Evolutionary conservation across 2,329 filamentous ascomycete genomes (phyloP).

Genomic region (Xylaria sp.): DNA sequence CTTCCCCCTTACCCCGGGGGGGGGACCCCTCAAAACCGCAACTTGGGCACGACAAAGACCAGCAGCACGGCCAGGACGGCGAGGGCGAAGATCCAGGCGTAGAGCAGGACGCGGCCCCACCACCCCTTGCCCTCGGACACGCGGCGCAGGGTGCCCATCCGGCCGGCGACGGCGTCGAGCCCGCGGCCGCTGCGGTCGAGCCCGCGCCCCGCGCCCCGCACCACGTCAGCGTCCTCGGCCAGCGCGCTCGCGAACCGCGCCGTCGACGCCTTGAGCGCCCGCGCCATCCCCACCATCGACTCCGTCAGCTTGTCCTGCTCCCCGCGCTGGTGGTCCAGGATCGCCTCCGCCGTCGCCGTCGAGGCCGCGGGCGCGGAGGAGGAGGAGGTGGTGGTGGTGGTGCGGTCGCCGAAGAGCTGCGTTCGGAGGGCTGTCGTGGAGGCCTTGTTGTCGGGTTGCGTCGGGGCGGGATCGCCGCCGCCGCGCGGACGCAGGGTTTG

Average conservation of each 20-base stretch:
- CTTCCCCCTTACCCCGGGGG: neutral
- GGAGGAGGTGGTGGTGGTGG: slow-evolving; percentile 34
- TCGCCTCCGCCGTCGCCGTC: slow-evolving; percentile 65
- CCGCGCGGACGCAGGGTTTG: slow-evolving; percentile 39
- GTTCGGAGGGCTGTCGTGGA: slow-evolving; percentile 40
- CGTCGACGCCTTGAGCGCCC: slow-evolving; percentile 75
- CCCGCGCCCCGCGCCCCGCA: slow-evolving; percentile 71
- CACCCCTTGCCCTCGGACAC: slow-evolving; percentile 90
- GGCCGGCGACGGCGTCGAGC: slow-evolving; percentile 74
- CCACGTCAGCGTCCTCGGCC: slow-evolving; percentile 70
- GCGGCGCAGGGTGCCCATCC: slow-evolving; percentile 74
- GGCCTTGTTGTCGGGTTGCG: slow-evolving; percentile 7
- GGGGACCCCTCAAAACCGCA: slow-evolving; percentile 72
- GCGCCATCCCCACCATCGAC: slow-evolving; percentile 80
- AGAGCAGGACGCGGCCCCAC: slow-evolving; percentile 82
- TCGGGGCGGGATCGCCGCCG: slow-evolving; percentile 4
- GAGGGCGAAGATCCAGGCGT: slow-evolving; percentile 79
- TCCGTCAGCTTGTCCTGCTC: slow-evolving; percentile 84
- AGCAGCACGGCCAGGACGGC: slow-evolving; percentile 78
- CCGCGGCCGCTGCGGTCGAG: slow-evolving; percentile 76
- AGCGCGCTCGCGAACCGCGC: slow-evolving; percentile 71
- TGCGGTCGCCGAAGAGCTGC: slow-evolving; percentile 49
- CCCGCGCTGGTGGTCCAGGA: slow-evolving; percentile 74
- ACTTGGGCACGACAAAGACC: slow-evolving; percentile 85
- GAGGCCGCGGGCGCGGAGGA: slow-evolving; percentile 43